A percentile compares a stretch with the other conserved stretches of the same genome.
phyloP scores from a whole-genome alignment of 768 basidiomycete species.

The Strobilomyces dryophilus region DNA sequence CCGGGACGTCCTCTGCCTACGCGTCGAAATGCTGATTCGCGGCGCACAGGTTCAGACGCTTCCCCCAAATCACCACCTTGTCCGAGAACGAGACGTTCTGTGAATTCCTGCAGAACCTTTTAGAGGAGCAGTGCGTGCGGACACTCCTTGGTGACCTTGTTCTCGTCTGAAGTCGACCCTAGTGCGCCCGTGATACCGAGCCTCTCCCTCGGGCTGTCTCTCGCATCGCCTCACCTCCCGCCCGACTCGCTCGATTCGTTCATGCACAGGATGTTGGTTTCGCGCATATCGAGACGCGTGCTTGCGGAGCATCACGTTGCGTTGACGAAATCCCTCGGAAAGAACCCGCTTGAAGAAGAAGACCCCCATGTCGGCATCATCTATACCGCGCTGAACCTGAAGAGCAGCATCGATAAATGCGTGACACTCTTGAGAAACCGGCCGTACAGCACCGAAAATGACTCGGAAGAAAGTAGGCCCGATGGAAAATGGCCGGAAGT shows the following conservation, averaged over 20 bases:
- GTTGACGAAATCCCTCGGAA: constrained; percentile 55
- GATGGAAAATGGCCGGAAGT: constrained; percentile 56
- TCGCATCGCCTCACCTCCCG: constrained; percentile 75
- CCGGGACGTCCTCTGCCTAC: constrained; percentile 9
- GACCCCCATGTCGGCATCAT: constrained; percentile 82
- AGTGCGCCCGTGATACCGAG: constrained; percentile 80
- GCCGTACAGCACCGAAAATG: constrained; percentile 42
- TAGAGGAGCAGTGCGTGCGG: constrained; percentile 69
- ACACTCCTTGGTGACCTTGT: neutral
- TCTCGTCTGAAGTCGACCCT: constrained; percentile 12
- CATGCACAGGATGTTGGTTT: constrained; percentile 88
- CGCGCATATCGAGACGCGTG: constrained; percentile 85
- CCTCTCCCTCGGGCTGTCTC: constrained; percentile 75
- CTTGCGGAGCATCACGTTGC: constrained; percentile 88
- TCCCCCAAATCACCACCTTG: constrained; percentile 66
- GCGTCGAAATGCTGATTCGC: constrained; percentile 7
- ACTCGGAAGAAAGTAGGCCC: constrained; percentile 22
- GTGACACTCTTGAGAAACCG: constrained; percentile 49
- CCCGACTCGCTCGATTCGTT: constrained; percentile 82
- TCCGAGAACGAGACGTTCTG: constrained; percentile 81
- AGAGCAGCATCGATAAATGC: constrained; percentile 69
- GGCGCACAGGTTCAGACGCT: constrained; percentile 58
- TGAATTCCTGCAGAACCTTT: constrained; percentile 54
- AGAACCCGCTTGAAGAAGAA: constrained; percentile 30
- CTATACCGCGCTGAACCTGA: constrained; percentile 68